Conservation (phyloP, 352 stramenopile genomes). For the Phytophthora sp. region DNA sequence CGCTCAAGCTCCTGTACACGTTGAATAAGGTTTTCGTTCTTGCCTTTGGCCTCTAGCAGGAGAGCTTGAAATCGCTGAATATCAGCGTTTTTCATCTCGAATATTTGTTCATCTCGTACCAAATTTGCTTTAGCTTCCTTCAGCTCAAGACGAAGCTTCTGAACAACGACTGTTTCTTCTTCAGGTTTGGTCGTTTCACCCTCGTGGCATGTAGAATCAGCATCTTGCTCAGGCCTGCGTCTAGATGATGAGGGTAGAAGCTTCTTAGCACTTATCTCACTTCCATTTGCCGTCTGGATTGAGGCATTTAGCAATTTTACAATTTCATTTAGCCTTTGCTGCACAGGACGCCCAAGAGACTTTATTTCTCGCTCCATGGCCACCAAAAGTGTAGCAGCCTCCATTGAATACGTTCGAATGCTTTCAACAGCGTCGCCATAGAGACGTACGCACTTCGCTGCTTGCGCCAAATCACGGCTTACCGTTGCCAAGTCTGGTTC, state of each 20-base stretch:
- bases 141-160: constrained; percentile 61
- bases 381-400: constrained; percentile 74
- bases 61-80: constrained; percentile 69
- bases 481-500: constrained; percentile 11
- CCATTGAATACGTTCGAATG: constrained; percentile 64
- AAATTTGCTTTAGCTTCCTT: constrained; percentile 71
- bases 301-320: constrained; percentile 77
- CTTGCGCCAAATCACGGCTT: constrained; percentile 41
- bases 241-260: constrained; percentile 14
- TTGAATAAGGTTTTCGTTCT: constrained; percentile 77
- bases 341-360: constrained; percentile 64
- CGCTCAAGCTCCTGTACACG: constrained; percentile 75
- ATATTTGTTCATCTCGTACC: constrained; percentile 81
- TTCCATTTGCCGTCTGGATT: constrained; percentile 68
- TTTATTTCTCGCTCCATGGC: constrained; percentile 84
- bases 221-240: constrained; percentile 9
- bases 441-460: constrained; percentile 44
- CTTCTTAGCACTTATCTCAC: constrained; percentile 34
- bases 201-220: constrained; percentile 13
- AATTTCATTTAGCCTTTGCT: constrained; percentile 84
- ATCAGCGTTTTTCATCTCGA: constrained; percentile 84
- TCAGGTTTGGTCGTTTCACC: constrained; percentile 11
- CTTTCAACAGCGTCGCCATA: constrained; percentile 58
- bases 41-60: constrained; percentile 64
- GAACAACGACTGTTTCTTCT: constrained; percentile 27